Evolutionary conservation across 352 stramenopile species (phyloP).

Genomic region (Phytophthora boehmeriae): DNA sequence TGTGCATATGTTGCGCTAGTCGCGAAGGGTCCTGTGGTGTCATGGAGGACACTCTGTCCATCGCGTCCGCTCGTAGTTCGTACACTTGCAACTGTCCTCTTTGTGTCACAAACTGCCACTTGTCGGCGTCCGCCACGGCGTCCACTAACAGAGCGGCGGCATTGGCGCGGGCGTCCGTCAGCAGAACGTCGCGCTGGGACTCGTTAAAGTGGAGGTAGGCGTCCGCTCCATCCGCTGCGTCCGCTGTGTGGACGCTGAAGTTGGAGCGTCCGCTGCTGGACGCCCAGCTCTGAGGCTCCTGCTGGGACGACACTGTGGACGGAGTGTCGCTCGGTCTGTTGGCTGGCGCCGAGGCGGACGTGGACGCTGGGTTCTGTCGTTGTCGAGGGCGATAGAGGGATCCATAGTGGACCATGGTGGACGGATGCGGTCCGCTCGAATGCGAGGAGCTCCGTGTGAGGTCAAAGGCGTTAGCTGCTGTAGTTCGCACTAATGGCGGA

Average conservation of each 20-base stretch:
- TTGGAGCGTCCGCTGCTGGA: constrained; percentile 25
- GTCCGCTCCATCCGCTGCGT: constrained; percentile 17
- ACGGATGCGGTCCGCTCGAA: constrained; percentile 26
- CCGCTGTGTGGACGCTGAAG: constrained; percentile 9
- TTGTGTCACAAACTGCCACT: constrained; percentile 65
- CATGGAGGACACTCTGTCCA: constrained; percentile 57
- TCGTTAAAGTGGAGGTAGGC: constrained; percentile 66
- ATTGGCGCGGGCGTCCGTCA: constrained; percentile 55
- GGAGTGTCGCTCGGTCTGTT: constrained; percentile 20
- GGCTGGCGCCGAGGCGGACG: constrained; percentile 13
- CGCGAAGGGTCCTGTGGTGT: constrained; percentile 33
- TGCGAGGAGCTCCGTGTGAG: constrained; percentile 1
- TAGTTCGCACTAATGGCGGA: constrained; percentile 3
- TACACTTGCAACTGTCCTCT: constrained; percentile 53
- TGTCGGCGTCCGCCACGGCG: constrained; percentile 60
- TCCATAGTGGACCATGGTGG: constrained; percentile 39
- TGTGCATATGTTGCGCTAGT: constrained; percentile 46
- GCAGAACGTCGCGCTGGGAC: constrained; percentile 50
- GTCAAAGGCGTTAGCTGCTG: background rate
- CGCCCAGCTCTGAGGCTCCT: constrained; percentile 22
- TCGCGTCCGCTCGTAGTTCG: constrained; percentile 52
- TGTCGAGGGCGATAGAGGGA: constrained; percentile 37
- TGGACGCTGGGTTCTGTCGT: constrained; percentile 30
- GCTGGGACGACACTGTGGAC: constrained; percentile 19
- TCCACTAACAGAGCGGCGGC: constrained; percentile 65